A percentile compares a stretch with the other conserved stretches of the same genome.
Conservation (phyloP, 2,329 filamentous ascomycete species). For the Dendryphion nanum region DNA sequence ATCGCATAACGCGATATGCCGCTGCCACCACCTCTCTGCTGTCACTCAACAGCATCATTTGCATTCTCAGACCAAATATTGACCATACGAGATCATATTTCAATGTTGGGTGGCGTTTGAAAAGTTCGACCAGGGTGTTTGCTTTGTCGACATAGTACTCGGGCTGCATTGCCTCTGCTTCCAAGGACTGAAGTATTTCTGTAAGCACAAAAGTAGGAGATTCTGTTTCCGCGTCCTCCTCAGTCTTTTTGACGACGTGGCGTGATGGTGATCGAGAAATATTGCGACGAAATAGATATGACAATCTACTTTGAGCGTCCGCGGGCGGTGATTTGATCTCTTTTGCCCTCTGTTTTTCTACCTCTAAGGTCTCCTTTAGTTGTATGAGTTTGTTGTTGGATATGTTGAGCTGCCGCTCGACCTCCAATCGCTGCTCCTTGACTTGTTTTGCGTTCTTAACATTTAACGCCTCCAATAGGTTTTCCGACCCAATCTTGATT, state of each 20-base stretch:
- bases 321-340: constrained; percentile 50
- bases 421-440: constrained; percentile 60
- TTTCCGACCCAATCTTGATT: constrained; percentile 97
- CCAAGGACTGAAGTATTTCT: constrained; percentile 86
- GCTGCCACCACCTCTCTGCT: constrained; percentile 94
- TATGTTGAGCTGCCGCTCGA: constrained; percentile 83
- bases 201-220: constrained; percentile 89
- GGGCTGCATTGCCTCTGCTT: constrained; percentile 80
- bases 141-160: constrained; percentile 95
- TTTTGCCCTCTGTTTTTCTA: constrained; percentile 59
- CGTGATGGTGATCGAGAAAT: constrained; percentile 53
- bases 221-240: constrained; percentile 70
- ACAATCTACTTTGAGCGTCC: constrained; percentile 51
- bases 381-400: constrained; percentile 72
- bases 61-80: constrained; percentile 88
- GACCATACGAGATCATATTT: constrained; percentile 98
- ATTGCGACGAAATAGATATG: constrained; percentile 57
- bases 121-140: constrained; percentile 92
- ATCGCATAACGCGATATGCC: constrained; percentile 88
- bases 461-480: constrained; percentile 92
- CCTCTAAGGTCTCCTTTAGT: constrained; percentile 58
- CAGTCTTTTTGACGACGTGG: constrained; percentile 52
- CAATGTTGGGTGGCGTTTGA: constrained; percentile 85
- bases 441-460: constrained; percentile 94
- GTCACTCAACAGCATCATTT: constrained; percentile 93